These are phyloP conservation scores for Annulohypoxylon maeteangense DNA, from an alignment of 495 filamentous ascomycete genomes.

Conservation along the genomic window DNA sequence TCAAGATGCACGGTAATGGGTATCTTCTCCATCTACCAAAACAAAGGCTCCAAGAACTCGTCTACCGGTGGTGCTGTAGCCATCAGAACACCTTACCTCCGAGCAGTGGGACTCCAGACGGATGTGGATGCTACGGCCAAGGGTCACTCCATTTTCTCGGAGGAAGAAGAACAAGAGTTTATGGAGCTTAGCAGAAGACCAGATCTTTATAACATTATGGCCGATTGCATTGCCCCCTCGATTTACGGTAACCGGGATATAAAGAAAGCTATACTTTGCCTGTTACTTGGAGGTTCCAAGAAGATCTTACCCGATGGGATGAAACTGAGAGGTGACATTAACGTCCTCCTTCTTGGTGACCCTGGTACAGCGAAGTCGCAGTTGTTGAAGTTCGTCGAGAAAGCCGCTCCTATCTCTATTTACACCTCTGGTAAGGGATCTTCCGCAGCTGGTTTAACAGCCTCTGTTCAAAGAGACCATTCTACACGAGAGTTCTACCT, in stretches of 20 bases:
- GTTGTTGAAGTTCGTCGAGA: conserved; percentile 96
- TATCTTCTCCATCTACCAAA: conserved; percentile 97
- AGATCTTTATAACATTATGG: conserved; percentile 90
- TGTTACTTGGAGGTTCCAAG: conserved; percentile 95
- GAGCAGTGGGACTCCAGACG: conserved; percentile 89
- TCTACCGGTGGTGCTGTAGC: conserved; percentile 80
- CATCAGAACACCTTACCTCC: conserved; percentile 95
- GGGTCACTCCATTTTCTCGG: conserved; percentile 85
- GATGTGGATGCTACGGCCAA: conserved; percentile 92
- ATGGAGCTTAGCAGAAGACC: conserved; percentile 90
- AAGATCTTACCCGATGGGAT: conserved; percentile 99
- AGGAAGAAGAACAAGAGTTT: conserved; percentile 98
- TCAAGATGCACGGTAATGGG: conserved; percentile 96
- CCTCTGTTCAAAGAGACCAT: conserved; percentile 93
- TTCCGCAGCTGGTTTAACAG: conserved; percentile 96
- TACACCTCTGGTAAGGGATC: conserved; percentile 99
- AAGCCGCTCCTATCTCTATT: conserved; percentile 95
- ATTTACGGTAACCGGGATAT: conserved; percentile 98
- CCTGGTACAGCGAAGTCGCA: conserved; percentile 99
- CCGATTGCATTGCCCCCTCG: conserved; percentile 93
- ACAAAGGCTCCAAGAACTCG: conserved; percentile 84
- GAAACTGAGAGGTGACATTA: conserved; percentile 98
- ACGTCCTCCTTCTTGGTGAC: conserved; percentile 96
- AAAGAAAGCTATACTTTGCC: conserved; percentile 97
- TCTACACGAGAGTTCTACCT: conserved; percentile 96